phyloP scores from a whole-genome alignment of 805 yeast species.

The Sugiyamaella smithiae region DNA sequence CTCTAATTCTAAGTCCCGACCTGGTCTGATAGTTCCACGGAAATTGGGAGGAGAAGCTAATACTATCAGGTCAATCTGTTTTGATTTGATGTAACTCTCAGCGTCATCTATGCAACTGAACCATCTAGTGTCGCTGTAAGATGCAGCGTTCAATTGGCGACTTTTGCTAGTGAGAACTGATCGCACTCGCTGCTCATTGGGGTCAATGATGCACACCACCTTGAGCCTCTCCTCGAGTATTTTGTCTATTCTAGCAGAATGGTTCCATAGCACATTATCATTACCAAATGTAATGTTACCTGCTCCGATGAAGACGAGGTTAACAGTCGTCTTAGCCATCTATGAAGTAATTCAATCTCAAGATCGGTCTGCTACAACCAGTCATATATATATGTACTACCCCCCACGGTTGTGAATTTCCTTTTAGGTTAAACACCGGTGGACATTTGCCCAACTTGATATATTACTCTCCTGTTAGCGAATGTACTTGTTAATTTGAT shows the following conservation, averaged over 20 bases:
- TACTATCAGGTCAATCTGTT: conserved; percentile 15
- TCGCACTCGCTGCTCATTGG: conserved; percentile 15
- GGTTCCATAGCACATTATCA: conserved; percentile 23
- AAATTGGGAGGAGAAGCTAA: conserved; percentile 22
- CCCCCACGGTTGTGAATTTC: too few relatives aligned
- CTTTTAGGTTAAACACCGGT: too few relatives aligned
- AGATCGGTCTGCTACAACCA: too few relatives aligned
- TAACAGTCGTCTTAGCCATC: neutral
- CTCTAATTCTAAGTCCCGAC: conserved; percentile 21
- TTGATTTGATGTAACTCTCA: conserved; percentile 9
- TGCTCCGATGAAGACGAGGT: conserved; percentile 13
- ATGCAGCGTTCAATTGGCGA: neutral
- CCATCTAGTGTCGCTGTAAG: neutral
- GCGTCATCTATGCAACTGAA: conserved; percentile 7
- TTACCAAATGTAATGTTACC: conserved; percentile 23
- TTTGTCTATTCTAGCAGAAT: conserved; percentile 20
- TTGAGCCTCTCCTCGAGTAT: conserved; percentile 20
- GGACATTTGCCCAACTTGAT: too few relatives aligned
- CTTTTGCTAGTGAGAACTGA: conserved; percentile 16
- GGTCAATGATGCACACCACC: conserved; percentile 22
- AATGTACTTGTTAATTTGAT: too few relatives aligned
- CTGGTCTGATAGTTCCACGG: conserved; percentile 20
- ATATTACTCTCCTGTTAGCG: too few relatives aligned
- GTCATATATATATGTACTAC: too few relatives aligned
- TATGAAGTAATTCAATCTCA: too few relatives aligned